phyloP scores from a whole-genome alignment of 2,329 filamentous ascomycete genomes.

The Fusarium nelsonii region DNA sequence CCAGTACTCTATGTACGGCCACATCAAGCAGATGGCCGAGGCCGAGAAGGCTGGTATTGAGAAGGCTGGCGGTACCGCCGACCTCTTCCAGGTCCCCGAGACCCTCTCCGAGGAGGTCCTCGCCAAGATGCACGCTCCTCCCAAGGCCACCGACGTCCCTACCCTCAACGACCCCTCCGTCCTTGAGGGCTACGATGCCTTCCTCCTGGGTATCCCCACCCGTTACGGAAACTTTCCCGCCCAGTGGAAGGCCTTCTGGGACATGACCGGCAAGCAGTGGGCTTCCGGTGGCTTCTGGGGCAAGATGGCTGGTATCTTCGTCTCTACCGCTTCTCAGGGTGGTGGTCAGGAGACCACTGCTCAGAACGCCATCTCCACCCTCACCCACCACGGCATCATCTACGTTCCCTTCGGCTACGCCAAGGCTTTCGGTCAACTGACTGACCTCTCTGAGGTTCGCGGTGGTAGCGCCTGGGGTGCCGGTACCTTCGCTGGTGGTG shows the following conservation, averaged over 20 bases:
- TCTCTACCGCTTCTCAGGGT: conserved; percentile 85
- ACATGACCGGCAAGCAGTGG: conserved; percentile 91
- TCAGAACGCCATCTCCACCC: conserved; percentile 83
- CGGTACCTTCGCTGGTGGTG: conserved; percentile 83
- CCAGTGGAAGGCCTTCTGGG: conserved; percentile 96
- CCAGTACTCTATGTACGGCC: conserved; percentile 94
- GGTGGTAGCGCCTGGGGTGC: conserved; percentile 94
- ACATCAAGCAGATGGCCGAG: conserved; percentile 85
- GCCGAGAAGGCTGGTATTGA: conserved; percentile 93
- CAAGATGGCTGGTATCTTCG: conserved; percentile 92
- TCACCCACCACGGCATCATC: conserved; percentile 93
- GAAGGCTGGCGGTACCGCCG: conserved; percentile 83
- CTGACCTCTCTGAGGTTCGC: conserved; percentile 81
- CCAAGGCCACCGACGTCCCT: conserved; percentile 76
- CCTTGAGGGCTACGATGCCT: conserved; percentile 83
- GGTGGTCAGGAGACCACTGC: conserved; percentile 95
- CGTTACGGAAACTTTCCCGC: conserved; percentile 97
- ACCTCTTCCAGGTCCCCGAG: conserved; percentile 89
- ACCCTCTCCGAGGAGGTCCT: conserved; percentile 88
- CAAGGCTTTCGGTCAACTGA: conserved; percentile 76
- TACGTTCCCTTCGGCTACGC: conserved; percentile 97
- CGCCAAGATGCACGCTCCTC: conserved; percentile 88
- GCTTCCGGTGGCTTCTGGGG: conserved; percentile 79
- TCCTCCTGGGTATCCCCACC: conserved; percentile 95
- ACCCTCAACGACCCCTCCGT: conserved; percentile 68